These are phyloP conservation scores for Populus alba DNA, from an alignment of 345 rosid genomes.

Conservation along the genomic window DNA sequence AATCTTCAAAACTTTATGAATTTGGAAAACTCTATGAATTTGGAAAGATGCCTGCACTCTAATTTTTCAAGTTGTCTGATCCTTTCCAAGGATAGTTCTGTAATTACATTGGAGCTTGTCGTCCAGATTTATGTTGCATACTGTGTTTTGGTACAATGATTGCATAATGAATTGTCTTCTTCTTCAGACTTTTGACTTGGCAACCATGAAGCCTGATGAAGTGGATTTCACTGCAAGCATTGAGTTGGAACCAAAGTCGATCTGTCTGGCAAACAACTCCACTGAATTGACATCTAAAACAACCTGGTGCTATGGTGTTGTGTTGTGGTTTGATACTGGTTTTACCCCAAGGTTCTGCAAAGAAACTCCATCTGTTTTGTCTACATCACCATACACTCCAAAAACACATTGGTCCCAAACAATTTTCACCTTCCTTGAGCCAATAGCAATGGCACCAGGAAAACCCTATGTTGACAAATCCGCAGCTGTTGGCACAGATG, in stretches of 20 bases:
- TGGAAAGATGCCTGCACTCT: neutral
- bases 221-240: conserved; percentile 84
- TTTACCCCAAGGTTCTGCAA: conserved; percentile 86
- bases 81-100: neutral
- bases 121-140: neutral
- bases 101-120: neutral
- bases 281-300: conserved; percentile 10
- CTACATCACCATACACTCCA: conserved; percentile 80
- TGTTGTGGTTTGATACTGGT: conserved; percentile 90
- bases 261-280: conserved; percentile 17
- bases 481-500: conserved; percentile 48
- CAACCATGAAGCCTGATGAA: conserved; percentile 77
- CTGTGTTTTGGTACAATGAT: neutral
- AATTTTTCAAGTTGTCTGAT: neutral
- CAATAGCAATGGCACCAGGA: conserved; percentile 51
- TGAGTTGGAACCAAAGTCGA: conserved; percentile 37
- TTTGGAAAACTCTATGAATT: neutral
- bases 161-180: neutral
- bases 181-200: conserved; percentile 71
- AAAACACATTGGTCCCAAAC: conserved; percentile 96
- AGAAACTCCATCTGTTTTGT: conserved; percentile 65
- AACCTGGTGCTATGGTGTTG: conserved; percentile 68
- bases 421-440: conserved; percentile 71
- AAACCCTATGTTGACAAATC: conserved; percentile 28
- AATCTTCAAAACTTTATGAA: neutral